Percentiles rank a stretch among this genome's conserved stretches.
These are phyloP conservation scores for Neoboletus magnificus DNA, from an alignment of 768 basidiomycete species.

Conservation along the genomic window DNA sequence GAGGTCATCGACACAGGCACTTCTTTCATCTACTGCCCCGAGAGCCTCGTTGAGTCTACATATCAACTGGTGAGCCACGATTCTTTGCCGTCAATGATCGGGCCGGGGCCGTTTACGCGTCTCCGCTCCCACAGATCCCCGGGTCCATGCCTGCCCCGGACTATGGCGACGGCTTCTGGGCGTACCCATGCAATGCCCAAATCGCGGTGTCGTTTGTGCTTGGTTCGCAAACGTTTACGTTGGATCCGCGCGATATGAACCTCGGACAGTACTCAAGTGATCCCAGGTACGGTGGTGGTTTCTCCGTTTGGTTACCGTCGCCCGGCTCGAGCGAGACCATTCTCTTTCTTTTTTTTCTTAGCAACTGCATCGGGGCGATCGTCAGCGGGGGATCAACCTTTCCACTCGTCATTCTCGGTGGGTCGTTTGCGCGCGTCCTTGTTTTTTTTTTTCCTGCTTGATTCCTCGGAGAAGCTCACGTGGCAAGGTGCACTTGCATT, in stretches of 20 bases:
- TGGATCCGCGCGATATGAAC: constrained; percentile 54
- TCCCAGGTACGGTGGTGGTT: constrained; percentile 20
- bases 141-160: constrained; percentile 39
- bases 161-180: constrained; percentile 51
- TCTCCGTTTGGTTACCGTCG: too few species aligned
- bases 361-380: constrained; percentile 56
- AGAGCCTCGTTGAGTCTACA: constrained; percentile 39
- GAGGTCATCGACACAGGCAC: constrained; percentile 71
- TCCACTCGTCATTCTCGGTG: constrained; percentile 19
- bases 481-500: not conserved
- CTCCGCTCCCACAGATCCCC: constrained; percentile 42
- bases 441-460: too few species aligned
- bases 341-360: constrained; percentile 14
- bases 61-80: constrained; percentile 40
- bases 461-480: not conserved
- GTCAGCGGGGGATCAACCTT: constrained; percentile 32
- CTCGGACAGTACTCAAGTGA: constrained; percentile 40
- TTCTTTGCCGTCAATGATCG: not conserved
- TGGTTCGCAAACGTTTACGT: constrained; percentile 36
- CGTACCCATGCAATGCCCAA: constrained; percentile 47
- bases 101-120: not conserved
- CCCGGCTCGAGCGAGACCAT: not conserved
- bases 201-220: constrained; percentile 44
- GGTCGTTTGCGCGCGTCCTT: not conserved
- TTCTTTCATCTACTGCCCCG: constrained; percentile 59